Base-by-base conservation (phyloP, 257 asterid genomes). In the Asclepias syriaca region DNA sequence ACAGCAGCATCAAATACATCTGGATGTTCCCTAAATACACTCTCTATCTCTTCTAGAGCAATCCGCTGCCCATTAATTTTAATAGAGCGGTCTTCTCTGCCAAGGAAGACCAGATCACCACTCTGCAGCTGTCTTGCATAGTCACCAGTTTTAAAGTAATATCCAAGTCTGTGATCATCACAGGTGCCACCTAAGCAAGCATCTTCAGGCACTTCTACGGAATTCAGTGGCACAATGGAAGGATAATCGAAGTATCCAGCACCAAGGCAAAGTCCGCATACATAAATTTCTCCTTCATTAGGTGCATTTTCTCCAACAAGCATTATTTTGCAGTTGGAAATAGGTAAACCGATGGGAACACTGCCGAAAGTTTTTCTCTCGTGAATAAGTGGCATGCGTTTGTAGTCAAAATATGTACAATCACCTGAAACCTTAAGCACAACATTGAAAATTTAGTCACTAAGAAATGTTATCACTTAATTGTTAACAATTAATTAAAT, bases 381-480 rank as follows among this genome's bases (percentile, higher is more conserved):
- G 78, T 85, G 80, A 77, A 85, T 78, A 72, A 75, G 65, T 11
- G 96, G 84, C 85, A 94, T 83, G 78, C 84, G 79, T 79, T 80
- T 86, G 95, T 97, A 94, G 80, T 94, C 96, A 80, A 94, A 94
- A 83, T 88, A 91, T 46, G 96, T 89, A 84, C 98, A 94, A 73
- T 94, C 98, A 34, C 98, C 98, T 66, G 97, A 77, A 74, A 94
- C 97, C 97, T 93, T 77, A 54, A 83, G 65, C 67, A 53, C 39
- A 70, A 74, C 51, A 68, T 46, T 9, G 11, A 73, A 4, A 22
- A 2, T 27, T 49, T 8, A 73, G 58, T 19, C 13, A 7, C 19
- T 12, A 5, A 48, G 43, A 15, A 40, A 27, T 48, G 12, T 1
- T 6, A 50, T 22, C 56, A 21, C 60, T 40, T 27, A 40, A 19